Evolutionary conservation across 176 grass and related monocot genomes (phyloP).

Genomic region (Pharus latifolius): DNA sequence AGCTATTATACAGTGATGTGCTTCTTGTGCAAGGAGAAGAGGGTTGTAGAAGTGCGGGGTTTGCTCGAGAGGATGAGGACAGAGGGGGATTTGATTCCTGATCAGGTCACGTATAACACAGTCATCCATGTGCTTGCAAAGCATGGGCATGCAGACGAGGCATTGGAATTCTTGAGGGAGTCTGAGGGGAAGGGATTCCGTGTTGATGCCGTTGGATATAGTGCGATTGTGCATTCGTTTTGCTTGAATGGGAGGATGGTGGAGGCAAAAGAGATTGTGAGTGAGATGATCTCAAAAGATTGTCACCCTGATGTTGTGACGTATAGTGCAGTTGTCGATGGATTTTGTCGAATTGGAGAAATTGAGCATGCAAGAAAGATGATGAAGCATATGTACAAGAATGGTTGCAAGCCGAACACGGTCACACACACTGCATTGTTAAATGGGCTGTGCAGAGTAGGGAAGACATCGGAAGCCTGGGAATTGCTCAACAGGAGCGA

Average conservation of each 20-base stretch:
- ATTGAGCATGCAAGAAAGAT: constrained; percentile 77
- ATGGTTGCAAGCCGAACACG: constrained; percentile 75
- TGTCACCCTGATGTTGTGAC: constrained; percentile 82
- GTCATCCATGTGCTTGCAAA: constrained; percentile 74
- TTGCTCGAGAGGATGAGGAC: constrained; percentile 54
- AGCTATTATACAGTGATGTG: constrained; percentile 86
- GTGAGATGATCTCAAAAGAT: constrained; percentile 70
- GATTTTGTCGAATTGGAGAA: constrained; percentile 67
- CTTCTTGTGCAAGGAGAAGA: constrained; percentile 79
- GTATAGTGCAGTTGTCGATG: constrained; percentile 79
- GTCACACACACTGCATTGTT: constrained; percentile 80
- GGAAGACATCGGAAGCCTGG: constrained; percentile 64
- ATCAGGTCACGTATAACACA: constrained; percentile 82
- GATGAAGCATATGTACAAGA: constrained; percentile 72
- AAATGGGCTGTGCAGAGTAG: constrained; percentile 80
- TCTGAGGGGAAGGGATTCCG: constrained; percentile 60
- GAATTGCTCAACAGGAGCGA: constrained; percentile 74
- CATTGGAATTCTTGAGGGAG: constrained; percentile 66
- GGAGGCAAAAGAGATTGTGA: constrained; percentile 65
- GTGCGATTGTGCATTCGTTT: constrained; percentile 64
- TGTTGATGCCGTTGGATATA: constrained; percentile 73
- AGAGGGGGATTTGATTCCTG: constrained; percentile 54
- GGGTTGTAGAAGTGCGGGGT: constrained; percentile 44
- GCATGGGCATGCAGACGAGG: constrained; percentile 79
- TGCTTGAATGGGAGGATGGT: constrained; percentile 67